A percentile compares a stretch with the other conserved stretches of the same genome.
Conservation (phyloP, 2,329 filamentous ascomycete genomes). For the Ceratocystis eucalypticola region DNA sequence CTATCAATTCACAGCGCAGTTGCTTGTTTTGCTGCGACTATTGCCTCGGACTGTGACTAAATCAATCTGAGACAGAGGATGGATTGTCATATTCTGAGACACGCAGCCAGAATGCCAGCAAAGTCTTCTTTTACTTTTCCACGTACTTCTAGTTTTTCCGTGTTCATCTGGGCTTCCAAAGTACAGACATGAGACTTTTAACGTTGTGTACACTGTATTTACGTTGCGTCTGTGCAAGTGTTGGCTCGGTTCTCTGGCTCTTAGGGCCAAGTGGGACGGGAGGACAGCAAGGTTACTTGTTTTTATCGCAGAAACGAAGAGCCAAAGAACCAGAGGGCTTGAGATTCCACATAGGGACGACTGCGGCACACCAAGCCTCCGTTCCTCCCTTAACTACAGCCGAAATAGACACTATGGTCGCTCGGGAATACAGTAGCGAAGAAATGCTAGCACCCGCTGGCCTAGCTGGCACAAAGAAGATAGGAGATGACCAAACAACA, state of each 20-base stretch:
- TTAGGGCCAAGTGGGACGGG: neutral
- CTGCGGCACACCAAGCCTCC: no score
- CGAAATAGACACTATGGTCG: neutral
- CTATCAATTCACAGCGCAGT: no score
- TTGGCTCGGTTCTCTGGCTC: neutral
- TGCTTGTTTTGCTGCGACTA: no score
- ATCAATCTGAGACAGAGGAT: neutral
- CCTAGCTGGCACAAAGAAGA: neutral
- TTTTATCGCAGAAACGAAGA: neutral
- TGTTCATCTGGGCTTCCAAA: neutral
- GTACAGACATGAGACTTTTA: neutral
- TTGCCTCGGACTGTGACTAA: no score
- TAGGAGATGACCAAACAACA: neutral
- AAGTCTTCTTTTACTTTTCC: neutral
- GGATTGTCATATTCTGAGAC: neutral
- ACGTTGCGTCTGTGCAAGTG: neutral
- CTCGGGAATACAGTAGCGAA: conserved; percentile 2
- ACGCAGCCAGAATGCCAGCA: neutral
- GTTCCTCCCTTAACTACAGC: no score
- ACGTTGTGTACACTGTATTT: neutral
- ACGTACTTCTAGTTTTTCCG: neutral
- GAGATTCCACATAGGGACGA: neutral
- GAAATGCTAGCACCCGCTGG: neutral
- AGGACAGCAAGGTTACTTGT: neutral
- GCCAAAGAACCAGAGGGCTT: neutral